Conservation (phyloP, 176 grass and related monocot genomes). For the Olyra latifolia region DNA sequence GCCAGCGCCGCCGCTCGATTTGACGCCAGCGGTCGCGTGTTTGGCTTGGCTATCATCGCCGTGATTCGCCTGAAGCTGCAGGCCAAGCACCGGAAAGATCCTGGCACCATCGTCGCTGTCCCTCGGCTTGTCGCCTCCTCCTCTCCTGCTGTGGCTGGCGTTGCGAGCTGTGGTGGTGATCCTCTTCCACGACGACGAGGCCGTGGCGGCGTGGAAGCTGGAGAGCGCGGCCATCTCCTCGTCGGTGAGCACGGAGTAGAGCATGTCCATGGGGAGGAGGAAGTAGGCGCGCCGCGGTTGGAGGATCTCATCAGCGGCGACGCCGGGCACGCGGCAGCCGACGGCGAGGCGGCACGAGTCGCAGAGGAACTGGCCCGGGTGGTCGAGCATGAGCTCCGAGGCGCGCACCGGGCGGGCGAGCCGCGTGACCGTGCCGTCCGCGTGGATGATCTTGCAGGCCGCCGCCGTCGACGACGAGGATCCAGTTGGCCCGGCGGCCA, state of each 20-base stretch:
- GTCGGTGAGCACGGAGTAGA: constrained; percentile 94
- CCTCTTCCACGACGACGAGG: constrained; percentile 42
- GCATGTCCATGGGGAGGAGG: constrained; percentile 90
- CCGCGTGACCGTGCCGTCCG: constrained; percentile 51
- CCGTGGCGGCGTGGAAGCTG: constrained; percentile 33
- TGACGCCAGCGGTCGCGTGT: neutral
- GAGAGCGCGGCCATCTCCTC: constrained; percentile 80
- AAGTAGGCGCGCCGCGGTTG: constrained; percentile 63
- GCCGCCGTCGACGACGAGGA: neutral
- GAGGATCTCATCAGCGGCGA: constrained; percentile 63
- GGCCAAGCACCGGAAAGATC: constrained; percentile 57
- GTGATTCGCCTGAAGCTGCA: constrained; percentile 42
- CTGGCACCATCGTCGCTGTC: constrained; percentile 22
- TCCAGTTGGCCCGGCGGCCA: neutral
- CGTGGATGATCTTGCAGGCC: constrained; percentile 59
- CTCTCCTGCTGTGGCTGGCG: neutral
- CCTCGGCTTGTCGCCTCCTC: neutral
- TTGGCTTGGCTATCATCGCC: neutral
- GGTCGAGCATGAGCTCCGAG: constrained; percentile 58
- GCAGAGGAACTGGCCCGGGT: constrained; percentile 86
- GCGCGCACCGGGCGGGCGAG: constrained; percentile 44
- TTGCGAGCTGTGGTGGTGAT: constrained; percentile 13
- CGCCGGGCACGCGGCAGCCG: constrained; percentile 65
- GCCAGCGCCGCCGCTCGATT: neutral
- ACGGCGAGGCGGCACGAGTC: constrained; percentile 51